Evolutionary conservation across 2,329 filamentous ascomycete genomes (phyloP).

Genomic region (Apiospora hydei): DNA sequence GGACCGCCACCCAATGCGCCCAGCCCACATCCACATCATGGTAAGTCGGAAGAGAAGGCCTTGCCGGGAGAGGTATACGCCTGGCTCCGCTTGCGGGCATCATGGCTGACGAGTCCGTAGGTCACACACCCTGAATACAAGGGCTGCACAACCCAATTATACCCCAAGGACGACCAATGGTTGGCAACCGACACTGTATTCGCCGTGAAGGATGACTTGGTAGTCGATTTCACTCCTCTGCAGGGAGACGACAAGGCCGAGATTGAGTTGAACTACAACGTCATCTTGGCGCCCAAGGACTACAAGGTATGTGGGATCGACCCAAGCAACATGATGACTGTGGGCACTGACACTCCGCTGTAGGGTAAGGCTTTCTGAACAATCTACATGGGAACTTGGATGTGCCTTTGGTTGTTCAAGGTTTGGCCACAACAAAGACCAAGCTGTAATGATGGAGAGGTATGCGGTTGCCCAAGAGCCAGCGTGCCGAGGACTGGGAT

Average conservation of each 20-base stretch:
- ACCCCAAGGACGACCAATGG: constrained; percentile 72
- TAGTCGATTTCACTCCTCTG: constrained; percentile 58
- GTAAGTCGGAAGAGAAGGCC: constrained; percentile 36
- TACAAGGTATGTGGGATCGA: constrained; percentile 49
- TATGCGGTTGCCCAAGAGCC: not conserved
- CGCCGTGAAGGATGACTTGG: constrained; percentile 60
- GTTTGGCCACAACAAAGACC: not conserved
- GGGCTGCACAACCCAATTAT: constrained; percentile 78
- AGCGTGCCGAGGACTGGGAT: not conserved
- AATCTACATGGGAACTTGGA: not conserved
- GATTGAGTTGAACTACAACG: constrained; percentile 46
- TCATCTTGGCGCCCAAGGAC: constrained; percentile 52
- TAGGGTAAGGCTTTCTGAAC: constrained; percentile 21
- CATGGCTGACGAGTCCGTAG: constrained; percentile 32
- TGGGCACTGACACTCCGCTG: not conserved
- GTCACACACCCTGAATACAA: constrained; percentile 71
- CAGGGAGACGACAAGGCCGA: constrained; percentile 40
- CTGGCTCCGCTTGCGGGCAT: not conserved
- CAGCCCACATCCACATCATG: constrained; percentile 61
- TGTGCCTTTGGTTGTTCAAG: constrained; percentile 3
- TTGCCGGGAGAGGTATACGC: not conserved
- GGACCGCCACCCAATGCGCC: constrained; percentile 57
- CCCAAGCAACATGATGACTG: not conserved
- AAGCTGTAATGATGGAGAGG: not conserved
- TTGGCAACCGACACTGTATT: constrained; percentile 60